Conservation (phyloP, 1,284 basidiomycete species). For the Meira miltonrushii region DNA sequence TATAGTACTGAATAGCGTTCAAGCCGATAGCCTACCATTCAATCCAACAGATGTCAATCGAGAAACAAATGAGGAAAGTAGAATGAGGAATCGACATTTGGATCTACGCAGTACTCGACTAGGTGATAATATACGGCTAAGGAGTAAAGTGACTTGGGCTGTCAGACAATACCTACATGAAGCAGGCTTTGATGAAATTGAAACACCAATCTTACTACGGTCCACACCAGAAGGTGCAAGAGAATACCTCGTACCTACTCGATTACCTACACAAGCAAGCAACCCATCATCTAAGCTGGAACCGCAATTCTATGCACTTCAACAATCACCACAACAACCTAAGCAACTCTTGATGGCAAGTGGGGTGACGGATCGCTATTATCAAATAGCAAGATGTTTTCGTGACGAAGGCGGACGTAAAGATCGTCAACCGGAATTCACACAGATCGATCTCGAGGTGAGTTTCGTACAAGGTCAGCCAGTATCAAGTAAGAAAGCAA, state of each 20-base stretch:
- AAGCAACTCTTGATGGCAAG: conserved; percentile 89
- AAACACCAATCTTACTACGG: conserved; percentile 85
- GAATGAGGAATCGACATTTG: conserved; percentile 77
- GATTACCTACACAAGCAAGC: conserved; percentile 48
- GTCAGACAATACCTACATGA: conserved; percentile 70
- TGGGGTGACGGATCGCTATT: conserved; percentile 82
- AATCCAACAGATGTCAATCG: conserved; percentile 61
- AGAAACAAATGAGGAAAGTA: conserved; percentile 76
- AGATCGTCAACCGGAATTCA: conserved; percentile 93
- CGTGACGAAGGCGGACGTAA: conserved; percentile 89
- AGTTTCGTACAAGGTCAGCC: conserved; percentile 74
- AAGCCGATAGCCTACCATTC: conserved; percentile 38
- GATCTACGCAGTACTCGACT: conserved; percentile 74
- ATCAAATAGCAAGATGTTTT: conserved; percentile 88
- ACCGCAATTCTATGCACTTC: conserved; percentile 78
- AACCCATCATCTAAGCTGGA: conserved; percentile 9
- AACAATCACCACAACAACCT: conserved; percentile 91
- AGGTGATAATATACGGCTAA: conserved; percentile 70
- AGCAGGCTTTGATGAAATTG: conserved; percentile 78
- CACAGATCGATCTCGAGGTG: conserved; percentile 94
- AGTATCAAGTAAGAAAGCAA: conserved; percentile 53
- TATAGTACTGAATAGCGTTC: conserved; percentile 13
- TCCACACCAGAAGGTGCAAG: conserved; percentile 90
- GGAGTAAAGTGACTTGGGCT: conserved; percentile 73
- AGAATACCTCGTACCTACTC: conserved; percentile 88